Conservation (phyloP, 2,329 filamentous ascomycete genomes). For the Neonectria coccinea region DNA sequence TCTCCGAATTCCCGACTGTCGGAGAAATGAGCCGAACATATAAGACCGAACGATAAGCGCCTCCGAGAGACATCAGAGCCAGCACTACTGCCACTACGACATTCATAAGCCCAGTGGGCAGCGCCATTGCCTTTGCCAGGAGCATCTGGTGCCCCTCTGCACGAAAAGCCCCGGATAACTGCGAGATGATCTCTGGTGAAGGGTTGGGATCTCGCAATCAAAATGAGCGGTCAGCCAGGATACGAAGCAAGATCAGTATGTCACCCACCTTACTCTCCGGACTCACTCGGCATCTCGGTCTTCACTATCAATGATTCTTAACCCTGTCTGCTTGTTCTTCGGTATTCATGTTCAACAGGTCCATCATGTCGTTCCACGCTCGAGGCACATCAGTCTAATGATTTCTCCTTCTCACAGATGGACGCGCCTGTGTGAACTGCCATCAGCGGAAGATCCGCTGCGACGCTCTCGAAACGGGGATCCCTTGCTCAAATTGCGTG, state of each 20-base stretch:
- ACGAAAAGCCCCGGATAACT: neutral
- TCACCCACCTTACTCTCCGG: neutral
- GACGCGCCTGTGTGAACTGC: constrained; percentile 57
- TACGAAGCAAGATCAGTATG: neutral
- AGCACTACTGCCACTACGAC: neutral
- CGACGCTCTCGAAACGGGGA: constrained; percentile 57
- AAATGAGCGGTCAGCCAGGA: neutral
- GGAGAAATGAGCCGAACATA: neutral
- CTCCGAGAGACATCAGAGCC: neutral
- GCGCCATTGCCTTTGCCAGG: neutral
- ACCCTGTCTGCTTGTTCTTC: neutral
- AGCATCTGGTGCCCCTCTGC: neutral
- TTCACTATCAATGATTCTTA: neutral
- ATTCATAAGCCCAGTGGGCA: neutral
- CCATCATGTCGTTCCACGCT: neutral
- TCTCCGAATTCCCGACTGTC: constrained; percentile 4
- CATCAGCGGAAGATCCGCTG: constrained; percentile 62
- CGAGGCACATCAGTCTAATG: neutral
- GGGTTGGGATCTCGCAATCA: constrained; percentile 1
- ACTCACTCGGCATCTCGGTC: neutral
- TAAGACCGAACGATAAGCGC: neutral
- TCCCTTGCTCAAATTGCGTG: constrained; percentile 60
- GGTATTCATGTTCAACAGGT: neutral
- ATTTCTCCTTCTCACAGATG: constrained; percentile 32
- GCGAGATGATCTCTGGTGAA: neutral